phyloP scores from a whole-genome alignment of 2,329 filamentous ascomycete species.

The Teratosphaeria nubilosa region DNA sequence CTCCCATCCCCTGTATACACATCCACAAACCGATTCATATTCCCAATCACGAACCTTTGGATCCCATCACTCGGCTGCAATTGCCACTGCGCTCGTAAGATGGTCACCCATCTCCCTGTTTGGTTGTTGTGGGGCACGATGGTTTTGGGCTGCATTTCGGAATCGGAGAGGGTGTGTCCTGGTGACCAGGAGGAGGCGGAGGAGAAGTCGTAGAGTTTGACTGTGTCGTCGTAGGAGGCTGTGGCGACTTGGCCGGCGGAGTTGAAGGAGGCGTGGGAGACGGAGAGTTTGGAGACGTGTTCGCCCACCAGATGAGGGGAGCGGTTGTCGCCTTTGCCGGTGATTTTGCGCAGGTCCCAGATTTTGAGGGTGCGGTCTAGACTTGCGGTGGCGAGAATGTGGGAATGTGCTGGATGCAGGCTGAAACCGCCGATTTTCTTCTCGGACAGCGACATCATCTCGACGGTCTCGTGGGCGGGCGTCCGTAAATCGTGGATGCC shows the following conservation, averaged over 20 bases:
- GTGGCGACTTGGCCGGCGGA: constrained; percentile 77
- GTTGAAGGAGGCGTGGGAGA: constrained; percentile 89
- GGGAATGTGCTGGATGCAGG: constrained; percentile 66
- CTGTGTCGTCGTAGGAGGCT: constrained; percentile 84
- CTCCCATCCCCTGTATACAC: constrained; percentile 73
- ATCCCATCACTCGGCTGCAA: constrained; percentile 64
- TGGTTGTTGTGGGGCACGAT: constrained; percentile 84
- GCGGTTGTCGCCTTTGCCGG: constrained; percentile 44
- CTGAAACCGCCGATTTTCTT: constrained; percentile 96
- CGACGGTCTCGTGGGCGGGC: constrained; percentile 40
- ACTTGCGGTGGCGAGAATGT: constrained; percentile 80
- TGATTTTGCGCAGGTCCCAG: constrained; percentile 82
- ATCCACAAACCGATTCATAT: constrained; percentile 86
- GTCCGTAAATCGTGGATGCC: constrained; percentile 71
- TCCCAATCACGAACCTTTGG: constrained; percentile 83
- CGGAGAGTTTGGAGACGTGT: constrained; percentile 71
- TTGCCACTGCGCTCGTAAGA: constrained; percentile 84
- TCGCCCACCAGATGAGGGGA: constrained; percentile 66
- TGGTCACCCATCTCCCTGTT: constrained; percentile 88
- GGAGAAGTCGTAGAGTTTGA: constrained; percentile 80
- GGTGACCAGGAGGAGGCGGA: constrained; percentile 37
- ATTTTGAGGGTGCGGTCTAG: constrained; percentile 82
- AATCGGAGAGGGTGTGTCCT: constrained; percentile 40
- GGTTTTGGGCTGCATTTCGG: constrained; percentile 58
- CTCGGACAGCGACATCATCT: constrained; percentile 68